A percentile compares a stretch with the other conserved stretches of the same genome.
phyloP scores from a whole-genome alignment of 176 grass and related monocot species.

The Bothriochloa decipiens region DNA sequence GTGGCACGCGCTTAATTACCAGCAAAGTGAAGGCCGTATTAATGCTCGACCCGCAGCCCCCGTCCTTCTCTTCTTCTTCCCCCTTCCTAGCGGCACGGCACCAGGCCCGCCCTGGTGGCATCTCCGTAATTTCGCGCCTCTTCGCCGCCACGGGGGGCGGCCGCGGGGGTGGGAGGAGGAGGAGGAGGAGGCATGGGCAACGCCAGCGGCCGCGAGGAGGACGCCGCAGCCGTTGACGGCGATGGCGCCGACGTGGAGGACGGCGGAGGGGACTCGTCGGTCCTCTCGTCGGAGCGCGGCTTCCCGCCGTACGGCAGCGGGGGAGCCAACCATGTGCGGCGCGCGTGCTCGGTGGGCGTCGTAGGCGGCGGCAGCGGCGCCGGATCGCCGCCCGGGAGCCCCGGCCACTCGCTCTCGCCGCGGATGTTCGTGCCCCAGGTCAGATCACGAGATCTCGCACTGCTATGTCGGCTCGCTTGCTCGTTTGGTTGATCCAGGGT shows the following conservation, averaged over 20 bases:
- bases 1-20: conserved; percentile 62
- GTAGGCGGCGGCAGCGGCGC: conserved; percentile 8
- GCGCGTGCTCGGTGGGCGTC: conserved; percentile 50
- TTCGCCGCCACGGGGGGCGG: conserved; percentile 35
- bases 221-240: conserved; percentile 44
- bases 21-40: conserved; percentile 28
- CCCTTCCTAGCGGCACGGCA: conserved; percentile 33
- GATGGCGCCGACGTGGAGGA: conserved; percentile 60
- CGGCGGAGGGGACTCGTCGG: conserved; percentile 56
- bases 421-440: conserved; percentile 99
- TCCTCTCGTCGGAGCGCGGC: conserved; percentile 53
- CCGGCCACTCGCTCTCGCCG: conserved; percentile 80
- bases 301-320: conserved; percentile 48
- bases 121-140: conserved; percentile 58
- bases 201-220: conserved; percentile 75
- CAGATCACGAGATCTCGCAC: conserved; percentile 54
- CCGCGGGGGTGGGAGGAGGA: conserved; percentile 2
- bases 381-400: conserved; percentile 71
- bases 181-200: conserved; percentile 75
- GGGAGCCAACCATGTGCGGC: conserved; percentile 42
- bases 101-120: conserved; percentile 50
- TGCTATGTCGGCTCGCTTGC: conserved; percentile 26
- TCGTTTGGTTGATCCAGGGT: conserved; percentile 13
- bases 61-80: background rate
- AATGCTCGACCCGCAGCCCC: conserved; percentile 30